Percentiles rank a stretch among this genome's conserved stretches.
Evolutionary conservation across 2,329 filamentous ascomycete genomes (phyloP).

Genomic region (Fusarium buharicum): DNA sequence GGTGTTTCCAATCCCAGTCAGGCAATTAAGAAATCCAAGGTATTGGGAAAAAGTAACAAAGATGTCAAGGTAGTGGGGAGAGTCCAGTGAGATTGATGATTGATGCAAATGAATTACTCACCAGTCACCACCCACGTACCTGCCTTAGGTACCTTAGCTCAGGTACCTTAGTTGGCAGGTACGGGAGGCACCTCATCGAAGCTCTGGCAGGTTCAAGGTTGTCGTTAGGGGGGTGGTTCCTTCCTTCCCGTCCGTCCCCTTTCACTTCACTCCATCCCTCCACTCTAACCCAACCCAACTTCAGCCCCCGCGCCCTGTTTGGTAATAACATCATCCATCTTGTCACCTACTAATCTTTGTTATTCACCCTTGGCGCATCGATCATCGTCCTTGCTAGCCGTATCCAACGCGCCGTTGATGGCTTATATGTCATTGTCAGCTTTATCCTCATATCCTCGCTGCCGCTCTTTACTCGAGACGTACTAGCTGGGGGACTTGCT

Average conservation of each 20-base stretch:
- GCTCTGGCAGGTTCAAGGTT: conserved; percentile 1
- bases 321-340: conserved; percentile 43
- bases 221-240: conserved; percentile 28
- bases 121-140: too few relatives aligned
- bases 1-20: conserved; percentile 9
- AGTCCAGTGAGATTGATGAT: too few relatives aligned
- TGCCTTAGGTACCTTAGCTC: neutral
- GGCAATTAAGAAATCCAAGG: neutral
- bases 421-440: conserved; percentile 26
- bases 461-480: conserved; percentile 15
- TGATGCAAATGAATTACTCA: too few relatives aligned
- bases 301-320: conserved; percentile 41
- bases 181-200: conserved; percentile 8
- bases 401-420: conserved; percentile 25
- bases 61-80: too few relatives aligned
- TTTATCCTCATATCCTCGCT: conserved; percentile 18
- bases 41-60: conserved; percentile 1
- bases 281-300: conserved; percentile 26
- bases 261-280: conserved; percentile 38
- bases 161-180: neutral
- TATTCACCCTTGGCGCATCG: conserved; percentile 30
- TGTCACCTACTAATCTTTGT: conserved; percentile 24
- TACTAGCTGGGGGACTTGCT: conserved; percentile 6
- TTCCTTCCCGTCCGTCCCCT: conserved; percentile 29
- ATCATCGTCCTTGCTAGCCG: conserved; percentile 32